Evolutionary conservation across 2,329 filamentous ascomycete genomes (phyloP).

Genomic region (Bipolaris bicolor): DNA sequence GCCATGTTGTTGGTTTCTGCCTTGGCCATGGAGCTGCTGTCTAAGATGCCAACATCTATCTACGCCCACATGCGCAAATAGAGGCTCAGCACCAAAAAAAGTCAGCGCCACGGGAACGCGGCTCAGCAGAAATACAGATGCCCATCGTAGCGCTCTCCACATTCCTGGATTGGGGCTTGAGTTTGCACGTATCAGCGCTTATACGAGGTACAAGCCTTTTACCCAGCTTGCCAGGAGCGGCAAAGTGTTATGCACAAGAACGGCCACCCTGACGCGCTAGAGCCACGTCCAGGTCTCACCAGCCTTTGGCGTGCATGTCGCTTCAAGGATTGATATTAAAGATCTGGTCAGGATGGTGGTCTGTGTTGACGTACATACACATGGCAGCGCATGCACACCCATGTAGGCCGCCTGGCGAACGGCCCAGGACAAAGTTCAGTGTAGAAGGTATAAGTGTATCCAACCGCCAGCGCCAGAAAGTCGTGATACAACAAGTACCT

Average conservation of each 20-base stretch:
- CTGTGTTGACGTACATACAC: slow-evolving; percentile 38
- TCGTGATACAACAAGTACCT: slow-evolving; percentile 23
- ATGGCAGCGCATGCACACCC: slow-evolving; percentile 36
- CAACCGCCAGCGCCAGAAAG: slow-evolving; percentile 25
- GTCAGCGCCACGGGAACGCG: slow-evolving; percentile 34
- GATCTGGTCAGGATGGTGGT: slow-evolving; percentile 26
- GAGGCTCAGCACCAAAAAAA: slow-evolving; percentile 37
- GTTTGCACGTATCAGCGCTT: slow-evolving; percentile 39
- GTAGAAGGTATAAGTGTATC: slow-evolving; percentile 39
- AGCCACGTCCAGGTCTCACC: slow-evolving; percentile 38
- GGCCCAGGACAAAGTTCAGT: slow-evolving; percentile 28
- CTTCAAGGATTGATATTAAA: slow-evolving; percentile 29
- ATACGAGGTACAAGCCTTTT: slow-evolving; percentile 34
- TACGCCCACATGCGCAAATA: slow-evolving; percentile 31
- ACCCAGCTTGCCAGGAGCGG: slow-evolving; percentile 28
- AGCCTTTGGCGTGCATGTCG: slow-evolving; percentile 39
- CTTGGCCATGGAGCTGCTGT: slow-evolving; percentile 27
- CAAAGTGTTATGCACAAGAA: slow-evolving; percentile 30
- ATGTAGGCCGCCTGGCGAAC: slow-evolving; percentile 39
- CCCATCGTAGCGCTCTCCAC: slow-evolving; percentile 25
- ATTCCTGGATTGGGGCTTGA: slow-evolving; percentile 29
- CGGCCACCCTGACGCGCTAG: slow-evolving; percentile 34
- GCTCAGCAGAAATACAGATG: slow-evolving; percentile 32
- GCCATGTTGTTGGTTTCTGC: slow-evolving; percentile 13
- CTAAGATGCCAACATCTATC: slow-evolving; percentile 21